A percentile compares a stretch with the other conserved stretches of the same genome.
Conservation (phyloP, 2,329 filamentous ascomycete genomes). For the Taxawa tesnikishii region DNA sequence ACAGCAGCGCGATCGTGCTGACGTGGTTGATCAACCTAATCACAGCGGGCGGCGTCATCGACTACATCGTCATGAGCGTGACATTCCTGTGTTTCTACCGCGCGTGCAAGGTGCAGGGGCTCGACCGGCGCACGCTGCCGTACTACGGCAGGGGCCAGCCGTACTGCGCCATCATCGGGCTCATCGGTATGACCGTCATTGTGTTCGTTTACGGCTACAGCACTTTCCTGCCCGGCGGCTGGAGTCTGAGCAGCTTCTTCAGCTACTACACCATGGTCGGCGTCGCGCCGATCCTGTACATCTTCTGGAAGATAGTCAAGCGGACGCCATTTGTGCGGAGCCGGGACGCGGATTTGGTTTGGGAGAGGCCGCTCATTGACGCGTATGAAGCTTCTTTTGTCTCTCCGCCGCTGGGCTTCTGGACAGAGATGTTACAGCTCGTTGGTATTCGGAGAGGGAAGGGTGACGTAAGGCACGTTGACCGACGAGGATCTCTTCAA, state of each 20-base stretch:
- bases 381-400: conserved; percentile 42
- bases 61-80: conserved; percentile 47
- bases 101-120: conserved; percentile 37
- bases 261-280: conserved; percentile 47
- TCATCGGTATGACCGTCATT: conserved; percentile 18
- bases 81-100: conserved; percentile 50
- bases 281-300: conserved; percentile 40
- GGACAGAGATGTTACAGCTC: conserved; percentile 41
- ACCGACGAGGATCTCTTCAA: too few relatives aligned
- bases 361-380: conserved; percentile 49
- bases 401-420: conserved; percentile 40
- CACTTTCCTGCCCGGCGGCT: conserved; percentile 29
- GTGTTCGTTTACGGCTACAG: conserved; percentile 45
- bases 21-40: conserved; percentile 37
- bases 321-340: conserved; percentile 42
- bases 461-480: too few relatives aligned
- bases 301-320: conserved; percentile 53
- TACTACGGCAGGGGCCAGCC: conserved; percentile 50
- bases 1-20: conserved; percentile 13
- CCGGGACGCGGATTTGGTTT: conserved; percentile 45
- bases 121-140: conserved; percentile 41
- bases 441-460: too few relatives aligned
- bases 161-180: conserved; percentile 33
- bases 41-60: conserved; percentile 46
- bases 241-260: conserved; percentile 32